Base-by-base conservation (phyloP, 2,329 filamentous ascomycete species). In the Aspergillus sp. region DNA sequence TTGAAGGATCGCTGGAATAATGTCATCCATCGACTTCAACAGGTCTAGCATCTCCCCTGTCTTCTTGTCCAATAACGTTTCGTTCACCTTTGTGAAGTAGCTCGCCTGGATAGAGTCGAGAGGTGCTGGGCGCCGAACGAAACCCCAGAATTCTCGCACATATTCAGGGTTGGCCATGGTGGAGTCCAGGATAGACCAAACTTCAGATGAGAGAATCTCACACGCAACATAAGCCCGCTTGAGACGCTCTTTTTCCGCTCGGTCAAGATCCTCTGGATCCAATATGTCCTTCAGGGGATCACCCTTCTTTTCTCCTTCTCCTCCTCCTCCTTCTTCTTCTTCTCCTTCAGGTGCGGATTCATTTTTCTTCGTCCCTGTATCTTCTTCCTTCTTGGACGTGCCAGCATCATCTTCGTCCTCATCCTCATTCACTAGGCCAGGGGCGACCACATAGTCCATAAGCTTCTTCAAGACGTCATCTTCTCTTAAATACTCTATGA, bases 21-120 rank as follows among this genome's bases (percentile, higher is more conserved):
- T 89, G 53, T 88, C 86, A 34, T 95, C 89, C 49, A 96, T 78
- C 2, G 86, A 88, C 73, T 92, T 96, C 75, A 99, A 86, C 61
- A 99, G 87, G 17, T 88, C 86, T 64, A 98, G 82, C 93, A 98
- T 99, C 63, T 97, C 93, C 70, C 96, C 91, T 5, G 96, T 97
- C 83, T 98, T 98, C 78, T 95, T 96, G 74, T 98, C 95, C 56
- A 99, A 89, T 19, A 99, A 79, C n/a, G 91, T 90, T 78, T 99
- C 95, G 75, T 98, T 98, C 70, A 99, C 93, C 73, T 98, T 99
- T 55, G 93, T 97, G 73, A 99, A 99, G 74, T 99, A 99, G 70
- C 93, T 93, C 17, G 95, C 93, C 76, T 98, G 93, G 5, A 97
- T 83, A 39, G 93, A 90, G 73, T 98, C 93, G 55, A 99, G 83